Percentiles rank a stretch among this genome's conserved stretches.
These are phyloP conservation scores for Nicotiana rustica DNA, from an alignment of 305 asterid species.

Conservation along the genomic window DNA sequence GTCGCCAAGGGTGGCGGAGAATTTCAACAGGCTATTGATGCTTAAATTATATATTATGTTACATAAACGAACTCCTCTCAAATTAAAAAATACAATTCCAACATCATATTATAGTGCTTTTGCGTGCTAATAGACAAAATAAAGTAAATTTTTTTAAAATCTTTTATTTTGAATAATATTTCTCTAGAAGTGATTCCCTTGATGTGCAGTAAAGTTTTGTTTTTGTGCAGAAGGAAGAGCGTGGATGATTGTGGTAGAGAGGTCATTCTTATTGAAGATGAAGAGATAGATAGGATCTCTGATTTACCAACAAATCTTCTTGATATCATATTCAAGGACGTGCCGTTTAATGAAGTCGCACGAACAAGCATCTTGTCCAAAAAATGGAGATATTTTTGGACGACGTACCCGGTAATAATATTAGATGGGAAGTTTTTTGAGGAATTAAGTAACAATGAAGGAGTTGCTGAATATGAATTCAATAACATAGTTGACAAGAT, in stretches of 20 bases:
- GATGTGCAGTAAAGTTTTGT: background rate
- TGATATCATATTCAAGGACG: background rate
- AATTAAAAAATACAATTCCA: background rate
- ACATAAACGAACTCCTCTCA: background rate
- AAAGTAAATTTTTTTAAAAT: no score
- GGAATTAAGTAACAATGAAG: no score
- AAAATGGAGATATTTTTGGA: constrained; percentile 28
- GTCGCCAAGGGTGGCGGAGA: background rate
- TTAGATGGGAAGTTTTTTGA: background rate
- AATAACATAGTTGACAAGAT: constrained; percentile 8
- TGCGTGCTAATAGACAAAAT: background rate
- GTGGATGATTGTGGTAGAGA: background rate
- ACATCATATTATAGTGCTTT: background rate
- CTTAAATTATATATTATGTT: background rate
- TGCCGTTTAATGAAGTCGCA: background rate
- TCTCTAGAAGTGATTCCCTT: background rate
- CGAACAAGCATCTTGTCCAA: constrained; percentile 20
- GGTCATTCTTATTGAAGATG: background rate
- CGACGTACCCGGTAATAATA: background rate
- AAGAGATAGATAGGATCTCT: background rate
- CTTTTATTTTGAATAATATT: no score
- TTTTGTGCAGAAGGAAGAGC: background rate
- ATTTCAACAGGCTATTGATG: background rate
- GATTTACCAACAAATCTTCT: background rate
- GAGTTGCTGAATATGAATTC: background rate